A percentile compares a stretch with the other conserved stretches of the same genome.
Conservation (phyloP, 1,139 yeast species). For the Candida tetrigidarum region DNA sequence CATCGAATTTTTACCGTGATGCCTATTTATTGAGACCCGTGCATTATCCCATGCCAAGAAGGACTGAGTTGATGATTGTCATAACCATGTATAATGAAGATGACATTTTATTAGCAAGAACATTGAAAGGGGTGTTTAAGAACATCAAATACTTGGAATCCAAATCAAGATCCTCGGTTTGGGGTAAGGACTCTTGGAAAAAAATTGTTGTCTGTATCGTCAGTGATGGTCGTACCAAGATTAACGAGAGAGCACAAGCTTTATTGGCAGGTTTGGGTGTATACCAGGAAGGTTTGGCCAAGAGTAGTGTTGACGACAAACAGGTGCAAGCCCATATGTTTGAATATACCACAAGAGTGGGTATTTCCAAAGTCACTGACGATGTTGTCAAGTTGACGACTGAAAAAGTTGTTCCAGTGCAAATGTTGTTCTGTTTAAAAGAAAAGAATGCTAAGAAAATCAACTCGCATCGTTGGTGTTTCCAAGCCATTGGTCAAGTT, state of each 20-base stretch:
- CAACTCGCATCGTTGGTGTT: conserved; percentile 56
- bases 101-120: conserved; percentile 48
- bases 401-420: conserved; percentile 53
- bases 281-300: conserved; percentile 54
- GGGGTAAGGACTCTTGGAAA: conserved; percentile 57
- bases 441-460: conserved; percentile 53
- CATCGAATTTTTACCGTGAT: conserved; percentile 49
- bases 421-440: conserved; percentile 49
- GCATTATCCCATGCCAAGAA: conserved; percentile 49
- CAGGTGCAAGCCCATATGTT: conserved; percentile 52
- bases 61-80: conserved; percentile 52
- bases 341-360: conserved; percentile 53
- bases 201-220: conserved; percentile 53
- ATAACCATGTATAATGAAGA: conserved; percentile 56
- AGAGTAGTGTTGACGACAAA: conserved; percentile 50
- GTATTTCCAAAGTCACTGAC: conserved; percentile 45
- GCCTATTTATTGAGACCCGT: conserved; percentile 51
- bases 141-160: conserved; percentile 53
- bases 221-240: conserved; percentile 52
- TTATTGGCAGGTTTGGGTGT: conserved; percentile 52
- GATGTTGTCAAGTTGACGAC: conserved; percentile 53
- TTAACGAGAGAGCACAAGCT: conserved; percentile 53
- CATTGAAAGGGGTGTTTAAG: conserved; percentile 52
- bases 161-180: conserved; percentile 42
- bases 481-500: conserved; percentile 51